Evolutionary conservation across 371 early-diverging fungal species (phyloP).

Genomic region (Furculomyces boomerangus): DNA sequence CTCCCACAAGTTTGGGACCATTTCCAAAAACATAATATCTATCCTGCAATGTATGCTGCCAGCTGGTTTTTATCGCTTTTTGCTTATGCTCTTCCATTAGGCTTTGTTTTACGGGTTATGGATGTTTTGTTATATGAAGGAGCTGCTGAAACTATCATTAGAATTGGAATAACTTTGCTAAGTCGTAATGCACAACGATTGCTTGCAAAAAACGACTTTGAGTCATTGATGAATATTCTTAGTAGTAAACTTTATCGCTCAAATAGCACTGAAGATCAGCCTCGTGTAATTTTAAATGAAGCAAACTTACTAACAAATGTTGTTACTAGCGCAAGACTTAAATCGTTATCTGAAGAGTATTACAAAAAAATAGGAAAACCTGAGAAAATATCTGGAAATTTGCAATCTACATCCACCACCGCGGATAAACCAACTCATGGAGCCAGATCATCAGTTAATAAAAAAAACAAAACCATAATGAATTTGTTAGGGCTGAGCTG

Average conservation of each 20-base stretch:
- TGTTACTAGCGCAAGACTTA: slow-evolving; percentile 50
- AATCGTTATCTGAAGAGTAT: slow-evolving; percentile 48
- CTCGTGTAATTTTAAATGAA: slow-evolving; percentile 49
- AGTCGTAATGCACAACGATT: slow-evolving; percentile 49
- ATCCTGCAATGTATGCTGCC: slow-evolving; percentile 74
- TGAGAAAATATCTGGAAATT: background rate
- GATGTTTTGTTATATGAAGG: slow-evolving; percentile 79
- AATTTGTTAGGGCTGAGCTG: slow-evolving; percentile 19
- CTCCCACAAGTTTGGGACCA: slow-evolving; percentile 61
- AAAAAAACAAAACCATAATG: slow-evolving; percentile 11
- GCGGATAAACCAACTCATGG: background rate
- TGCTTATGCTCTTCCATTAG: slow-evolving; percentile 66
- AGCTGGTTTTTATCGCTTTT: slow-evolving; percentile 90
- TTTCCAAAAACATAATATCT: slow-evolving; percentile 53
- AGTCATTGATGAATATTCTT: slow-evolving; percentile 59
- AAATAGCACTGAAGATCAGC: slow-evolving; percentile 33
- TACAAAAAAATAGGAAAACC: slow-evolving; percentile 8
- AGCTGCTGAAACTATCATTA: slow-evolving; percentile 65
- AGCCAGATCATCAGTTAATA: too few species aligned
- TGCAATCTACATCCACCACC: background rate
- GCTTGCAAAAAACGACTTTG: slow-evolving; percentile 59
- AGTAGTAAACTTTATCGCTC: slow-evolving; percentile 60
- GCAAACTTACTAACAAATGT: slow-evolving; percentile 47
- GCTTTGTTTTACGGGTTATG: slow-evolving; percentile 53
- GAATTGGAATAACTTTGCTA: slow-evolving; percentile 71